Conservation (phyloP, 495 filamentous ascomycete genomes). For the Ramalina intermedia region DNA sequence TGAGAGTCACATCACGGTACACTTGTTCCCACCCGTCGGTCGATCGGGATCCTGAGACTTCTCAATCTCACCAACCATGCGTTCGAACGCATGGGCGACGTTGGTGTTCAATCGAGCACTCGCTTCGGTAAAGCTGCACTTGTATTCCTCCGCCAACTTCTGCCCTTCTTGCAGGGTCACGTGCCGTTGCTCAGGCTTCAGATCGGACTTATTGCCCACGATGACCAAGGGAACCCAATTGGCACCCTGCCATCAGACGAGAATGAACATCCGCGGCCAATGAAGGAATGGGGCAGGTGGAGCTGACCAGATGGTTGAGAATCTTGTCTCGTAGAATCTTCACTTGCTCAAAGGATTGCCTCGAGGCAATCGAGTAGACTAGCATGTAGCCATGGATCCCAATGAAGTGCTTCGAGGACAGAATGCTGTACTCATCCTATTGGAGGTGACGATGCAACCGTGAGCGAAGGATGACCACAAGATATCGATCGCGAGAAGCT, state of each 20-base stretch:
- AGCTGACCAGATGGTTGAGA: constrained; percentile 76
- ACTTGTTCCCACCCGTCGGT: constrained; percentile 65
- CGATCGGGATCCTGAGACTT: constrained; percentile 84
- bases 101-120: constrained; percentile 89
- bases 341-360: constrained; percentile 93
- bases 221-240: constrained; percentile 86
- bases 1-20: constrained; percentile 57
- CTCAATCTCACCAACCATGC: constrained; percentile 90
- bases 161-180: constrained; percentile 74
- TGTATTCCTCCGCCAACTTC: constrained; percentile 66
- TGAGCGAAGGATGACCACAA: background rate
- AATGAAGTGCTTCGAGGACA: constrained; percentile 98
- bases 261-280: no score
- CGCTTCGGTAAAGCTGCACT: constrained; percentile 88
- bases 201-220: constrained; percentile 93
- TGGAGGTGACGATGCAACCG: background rate
- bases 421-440: constrained; percentile 96
- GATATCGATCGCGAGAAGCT: constrained; percentile 2
- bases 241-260: constrained; percentile 47
- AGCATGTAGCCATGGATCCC: constrained; percentile 99
- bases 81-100: constrained; percentile 81
- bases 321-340: constrained; percentile 93
- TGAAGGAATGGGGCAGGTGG: background rate
- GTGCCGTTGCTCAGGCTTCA: constrained; percentile 84
- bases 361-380: constrained; percentile 86